A percentile compares a stretch with the other conserved stretches of the same genome.
These are phyloP conservation scores for Arthrobotrys musiformis DNA, from an alignment of 2,329 filamentous ascomycete genomes.

Conservation along the genomic window DNA sequence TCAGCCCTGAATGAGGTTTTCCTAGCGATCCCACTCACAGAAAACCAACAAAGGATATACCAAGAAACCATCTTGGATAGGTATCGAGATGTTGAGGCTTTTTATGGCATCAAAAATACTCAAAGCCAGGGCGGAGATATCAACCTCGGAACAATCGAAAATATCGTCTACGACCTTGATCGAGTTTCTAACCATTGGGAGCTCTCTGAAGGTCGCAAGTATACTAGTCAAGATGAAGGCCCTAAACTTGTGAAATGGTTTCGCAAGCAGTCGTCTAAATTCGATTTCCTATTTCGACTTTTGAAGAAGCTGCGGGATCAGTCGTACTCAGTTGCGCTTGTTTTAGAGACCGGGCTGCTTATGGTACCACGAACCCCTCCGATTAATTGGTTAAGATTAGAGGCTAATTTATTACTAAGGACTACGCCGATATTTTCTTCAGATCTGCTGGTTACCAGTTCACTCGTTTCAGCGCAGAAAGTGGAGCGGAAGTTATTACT, in stretches of 20 bases:
- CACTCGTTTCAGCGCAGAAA: constrained; percentile 19
- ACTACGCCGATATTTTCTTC: constrained; percentile 35
- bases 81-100: constrained; percentile 33
- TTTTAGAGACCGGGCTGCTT: constrained; percentile 27
- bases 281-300: constrained; percentile 22
- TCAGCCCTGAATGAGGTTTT: constrained; percentile 35
- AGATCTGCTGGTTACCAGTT: constrained; percentile 19
- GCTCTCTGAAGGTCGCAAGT: constrained; percentile 9
- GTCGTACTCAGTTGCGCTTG: constrained; percentile 24
- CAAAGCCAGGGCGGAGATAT: not conserved
- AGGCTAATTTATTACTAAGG: constrained; percentile 15
- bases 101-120: constrained; percentile 34
- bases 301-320: constrained; percentile 21
- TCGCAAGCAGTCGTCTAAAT: constrained; percentile 46
- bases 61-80: constrained; percentile 17
- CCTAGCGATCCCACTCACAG: constrained; percentile 35
- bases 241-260: constrained; percentile 46
- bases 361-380: constrained; percentile 21
- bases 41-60: constrained; percentile 34
- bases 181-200: constrained; percentile 30
- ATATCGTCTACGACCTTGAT: constrained; percentile 27
- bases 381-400: not conserved
- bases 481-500: not conserved
- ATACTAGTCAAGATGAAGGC: not conserved
- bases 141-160: constrained; percentile 20